Evolutionary conservation across 106 monocot genomes (phyloP), one percentile per base, ranked within the genome.

Genomic region (Dioscorea dumetorum): DNA sequence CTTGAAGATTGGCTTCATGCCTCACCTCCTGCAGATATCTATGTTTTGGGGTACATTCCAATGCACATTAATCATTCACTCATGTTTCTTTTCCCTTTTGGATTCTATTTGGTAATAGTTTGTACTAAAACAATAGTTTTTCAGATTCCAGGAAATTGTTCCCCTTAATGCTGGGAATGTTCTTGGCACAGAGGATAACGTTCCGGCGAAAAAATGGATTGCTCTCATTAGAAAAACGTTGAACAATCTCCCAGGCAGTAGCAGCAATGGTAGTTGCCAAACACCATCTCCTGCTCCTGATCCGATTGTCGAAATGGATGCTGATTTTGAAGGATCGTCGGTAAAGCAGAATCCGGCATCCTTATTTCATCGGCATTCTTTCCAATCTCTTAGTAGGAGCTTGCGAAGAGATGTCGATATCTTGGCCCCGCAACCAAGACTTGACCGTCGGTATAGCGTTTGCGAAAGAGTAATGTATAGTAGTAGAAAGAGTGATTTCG

Each of bases 141-240:
- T 66, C 48, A 64, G 64, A 35, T 64, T 64, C 41, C 64, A 66
- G 50, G 66, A 66, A 66, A 66, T 66, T 21, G 66, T 66, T 63
- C 90, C 90, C 6, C 54, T 90, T 61, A 90, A 85, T 73, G 89
- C 89, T 12, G 89, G 85, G 15, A 90, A 90, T 77, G 88, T 88
- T 63, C 84, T 89, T 4, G 88, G 88, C 10, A 66, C 88, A 1
- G 85, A 89, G 60, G 90, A 90, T 31, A 85, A 80, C 67, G 85
- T 69, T 49, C 90, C 90, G 1, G 90, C 90, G 3, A 82, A 67
- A 24, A 90, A 90, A 78, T 90, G 90, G 90, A 67, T 85, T 19
- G 69, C 82, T 56, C 72, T 90, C 15, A 82, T 90, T 63, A 77
- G 82, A 64, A 85, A 62, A 74, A 83, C 85, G 32, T 67, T 90